phyloP scores from a whole-genome alignment of 169 alveolate species.

The Plasmodium chabaudi region DNA sequence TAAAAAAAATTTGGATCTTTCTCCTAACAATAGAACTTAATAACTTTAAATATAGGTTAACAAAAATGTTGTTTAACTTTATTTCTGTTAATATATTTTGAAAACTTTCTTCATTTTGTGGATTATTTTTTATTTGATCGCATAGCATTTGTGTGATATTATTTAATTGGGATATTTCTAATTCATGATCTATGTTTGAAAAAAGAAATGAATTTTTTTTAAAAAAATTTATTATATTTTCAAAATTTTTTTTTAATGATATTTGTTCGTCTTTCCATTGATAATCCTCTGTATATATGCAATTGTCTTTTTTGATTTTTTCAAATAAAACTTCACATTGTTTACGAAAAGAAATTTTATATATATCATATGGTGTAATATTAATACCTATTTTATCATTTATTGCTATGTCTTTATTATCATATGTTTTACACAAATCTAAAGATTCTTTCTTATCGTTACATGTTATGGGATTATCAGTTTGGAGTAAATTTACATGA shows the following conservation, averaged over 20 bases:
- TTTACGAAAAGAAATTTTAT: not conserved
- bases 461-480: not conserved
- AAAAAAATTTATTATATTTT: constrained; percentile 15
- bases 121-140: not conserved
- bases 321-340: not conserved
- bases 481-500: constrained; percentile 3
- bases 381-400: constrained; percentile 38
- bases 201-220: constrained; percentile 5
- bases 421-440: not conserved
- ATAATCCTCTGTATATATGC: constrained; percentile 22
- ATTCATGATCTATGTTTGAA: not conserved
- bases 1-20: constrained; percentile 20
- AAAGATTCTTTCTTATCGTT: not conserved
- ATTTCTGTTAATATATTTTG: not conserved
- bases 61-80: constrained; percentile 25
- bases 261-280: constrained; percentile 21
- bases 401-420: not conserved
- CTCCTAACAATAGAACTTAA: constrained; percentile 23
- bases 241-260: constrained; percentile 20
- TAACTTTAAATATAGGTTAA: constrained; percentile 10
- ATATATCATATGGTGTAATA: constrained; percentile 33
- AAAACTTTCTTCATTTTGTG: not conserved
- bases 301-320: constrained; percentile 12
- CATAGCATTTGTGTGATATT: too few relatives aligned
- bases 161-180: not conserved